phyloP scores from a whole-genome alignment of 495 filamentous ascomycete species.

The Penicillium paxilli region DNA sequence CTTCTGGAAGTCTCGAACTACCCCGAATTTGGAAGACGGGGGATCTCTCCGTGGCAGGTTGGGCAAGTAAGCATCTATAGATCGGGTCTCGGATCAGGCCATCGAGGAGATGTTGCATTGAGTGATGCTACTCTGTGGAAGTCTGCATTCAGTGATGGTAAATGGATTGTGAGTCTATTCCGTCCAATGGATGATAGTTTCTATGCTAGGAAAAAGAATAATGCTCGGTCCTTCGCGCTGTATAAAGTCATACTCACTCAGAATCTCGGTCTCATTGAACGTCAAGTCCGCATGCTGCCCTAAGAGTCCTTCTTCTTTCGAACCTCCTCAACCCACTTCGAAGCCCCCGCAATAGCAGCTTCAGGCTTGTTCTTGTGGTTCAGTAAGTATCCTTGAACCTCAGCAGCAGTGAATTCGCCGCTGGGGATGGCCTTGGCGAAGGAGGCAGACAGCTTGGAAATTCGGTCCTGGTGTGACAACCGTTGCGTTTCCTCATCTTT shows the following conservation, averaged over 20 bases:
- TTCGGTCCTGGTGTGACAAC: background rate
- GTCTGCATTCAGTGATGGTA: background rate
- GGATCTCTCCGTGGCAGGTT: conserved; percentile 7
- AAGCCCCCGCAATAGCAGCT: conserved; percentile 55
- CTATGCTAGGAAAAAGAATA: no score
- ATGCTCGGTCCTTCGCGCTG: no score
- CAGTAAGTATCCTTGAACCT: conserved; percentile 66
- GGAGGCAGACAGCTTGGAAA: conserved; percentile 44
- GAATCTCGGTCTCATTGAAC: no score
- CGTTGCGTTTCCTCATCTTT: background rate
- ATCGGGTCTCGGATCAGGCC: background rate
- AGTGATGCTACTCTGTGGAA: background rate
- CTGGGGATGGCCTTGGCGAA: conserved; percentile 55
- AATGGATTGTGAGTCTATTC: no score
- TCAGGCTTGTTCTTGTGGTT: conserved; percentile 55
- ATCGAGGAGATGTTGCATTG: background rate
- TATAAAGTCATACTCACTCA: no score
- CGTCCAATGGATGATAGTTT: no score
- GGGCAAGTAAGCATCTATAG: background rate
- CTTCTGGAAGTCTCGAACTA: background rate
- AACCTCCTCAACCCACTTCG: conserved; percentile 42
- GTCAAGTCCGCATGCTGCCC: background rate
- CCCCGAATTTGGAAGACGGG: background rate
- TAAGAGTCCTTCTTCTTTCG: background rate
- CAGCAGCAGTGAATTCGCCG: conserved; percentile 58